phyloP scores from a whole-genome alignment of 306 rosid genomes.

The Rubus parviflorus region DNA sequence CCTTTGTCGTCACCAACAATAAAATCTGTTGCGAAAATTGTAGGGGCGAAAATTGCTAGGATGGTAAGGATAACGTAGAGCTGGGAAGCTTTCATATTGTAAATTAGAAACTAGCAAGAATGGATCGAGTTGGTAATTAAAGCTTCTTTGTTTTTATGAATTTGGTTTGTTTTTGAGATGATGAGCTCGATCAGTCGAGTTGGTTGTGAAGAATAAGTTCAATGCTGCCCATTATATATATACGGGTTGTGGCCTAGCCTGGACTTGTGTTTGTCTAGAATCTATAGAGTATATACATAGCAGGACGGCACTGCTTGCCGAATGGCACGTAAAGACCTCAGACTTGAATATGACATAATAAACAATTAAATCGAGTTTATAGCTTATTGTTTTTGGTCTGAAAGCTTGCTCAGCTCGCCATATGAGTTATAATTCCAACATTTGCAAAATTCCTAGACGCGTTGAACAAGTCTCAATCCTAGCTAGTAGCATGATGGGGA shows the following conservation, averaged over 20 bases:
- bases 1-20: conserved; percentile 36
- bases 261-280: not conserved
- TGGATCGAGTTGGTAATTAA: not conserved
- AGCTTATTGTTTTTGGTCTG: not conserved
- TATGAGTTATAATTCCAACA: not conserved
- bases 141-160: not conserved
- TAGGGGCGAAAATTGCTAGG: conserved; percentile 18
- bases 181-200: not conserved
- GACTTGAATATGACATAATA: not conserved
- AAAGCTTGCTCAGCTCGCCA: too few relatives aligned
- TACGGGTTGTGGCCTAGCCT: not conserved
- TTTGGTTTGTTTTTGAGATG: not conserved
- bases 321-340: not conserved
- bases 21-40: conserved; percentile 21
- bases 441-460: not conserved
- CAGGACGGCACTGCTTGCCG: not conserved
- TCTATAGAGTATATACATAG: not conserved
- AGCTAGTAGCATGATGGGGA: not conserved
- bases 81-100: conserved; percentile 25
- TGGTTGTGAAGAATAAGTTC: not conserved
- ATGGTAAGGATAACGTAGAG: conserved; percentile 16
- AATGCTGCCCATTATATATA: not conserved
- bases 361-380: not conserved
- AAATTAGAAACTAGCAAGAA: not conserved
- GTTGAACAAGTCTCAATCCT: not conserved